Percentiles rank a stretch among this genome's conserved stretches.
phyloP scores from a whole-genome alignment of 2,329 filamentous ascomycete genomes.

The Gyromitra esculenta region DNA sequence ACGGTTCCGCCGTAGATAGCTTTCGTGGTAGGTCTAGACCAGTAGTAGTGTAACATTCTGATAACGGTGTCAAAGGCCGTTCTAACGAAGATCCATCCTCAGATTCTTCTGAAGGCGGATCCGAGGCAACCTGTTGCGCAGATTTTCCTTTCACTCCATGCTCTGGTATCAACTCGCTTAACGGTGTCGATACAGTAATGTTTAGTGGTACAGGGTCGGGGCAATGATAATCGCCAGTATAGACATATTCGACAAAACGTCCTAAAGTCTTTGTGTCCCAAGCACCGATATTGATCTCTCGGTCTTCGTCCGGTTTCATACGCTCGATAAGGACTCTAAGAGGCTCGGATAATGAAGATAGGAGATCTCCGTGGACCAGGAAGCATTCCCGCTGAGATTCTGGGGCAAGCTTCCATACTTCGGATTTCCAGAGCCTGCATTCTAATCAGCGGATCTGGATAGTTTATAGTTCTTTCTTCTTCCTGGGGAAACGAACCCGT shows the following conservation, averaged over 20 bases:
- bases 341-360: background rate
- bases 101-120: background rate
- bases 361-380: background rate
- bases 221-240: conserved; percentile 21
- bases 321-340: background rate
- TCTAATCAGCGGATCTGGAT: background rate
- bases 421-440: background rate
- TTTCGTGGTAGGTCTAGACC: background rate
- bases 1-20: background rate
- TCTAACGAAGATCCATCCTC: background rate
- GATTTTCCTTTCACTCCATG: background rate
- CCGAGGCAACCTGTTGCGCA: background rate
- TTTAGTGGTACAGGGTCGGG: conserved; percentile 3
- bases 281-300: background rate
- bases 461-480: background rate
- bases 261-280: background rate
- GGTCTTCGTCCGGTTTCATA: background rate
- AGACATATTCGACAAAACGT: conserved; percentile 24
- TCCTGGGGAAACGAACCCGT: background rate
- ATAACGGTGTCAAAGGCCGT: conserved; percentile 2
- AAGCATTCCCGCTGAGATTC: background rate
- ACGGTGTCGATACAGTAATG: background rate
- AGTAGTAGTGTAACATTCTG: background rate
- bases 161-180: background rate
- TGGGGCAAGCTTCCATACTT: background rate